Evolutionary conservation across 306 rosid genomes (phyloP).

Genomic region (Sicyos edulis): DNA sequence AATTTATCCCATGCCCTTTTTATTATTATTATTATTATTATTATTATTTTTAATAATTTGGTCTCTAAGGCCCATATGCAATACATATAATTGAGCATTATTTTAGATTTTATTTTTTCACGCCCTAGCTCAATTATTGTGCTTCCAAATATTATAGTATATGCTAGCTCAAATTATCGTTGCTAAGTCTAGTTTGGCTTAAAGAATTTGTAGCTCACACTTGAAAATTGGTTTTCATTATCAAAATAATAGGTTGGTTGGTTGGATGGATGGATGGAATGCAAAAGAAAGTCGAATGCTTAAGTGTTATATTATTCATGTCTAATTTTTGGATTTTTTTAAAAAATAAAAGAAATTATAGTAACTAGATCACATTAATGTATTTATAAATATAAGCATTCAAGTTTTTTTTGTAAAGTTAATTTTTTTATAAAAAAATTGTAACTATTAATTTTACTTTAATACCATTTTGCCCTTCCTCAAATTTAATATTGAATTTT

Average conservation of each 20-base stretch:
- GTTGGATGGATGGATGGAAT: background rate
- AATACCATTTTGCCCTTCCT: too few species aligned
- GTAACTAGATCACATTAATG: too few species aligned
- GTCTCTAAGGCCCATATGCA: background rate
- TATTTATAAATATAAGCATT: too few species aligned
- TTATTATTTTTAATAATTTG: too few species aligned
- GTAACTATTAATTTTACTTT: too few species aligned
- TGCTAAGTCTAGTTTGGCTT: background rate
- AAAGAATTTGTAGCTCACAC: background rate
- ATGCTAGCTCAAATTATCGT: background rate
- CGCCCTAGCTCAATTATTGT: constrained; percentile 14
- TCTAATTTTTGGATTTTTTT: background rate
- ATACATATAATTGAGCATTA: background rate
- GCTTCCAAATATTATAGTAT: background rate
- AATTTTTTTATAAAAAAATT: too few species aligned
- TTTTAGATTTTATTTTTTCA: background rate
- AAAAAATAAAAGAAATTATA: too few species aligned
- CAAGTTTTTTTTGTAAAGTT: too few species aligned
- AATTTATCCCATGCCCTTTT: background rate
- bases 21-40: too few species aligned
- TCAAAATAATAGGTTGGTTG: background rate
- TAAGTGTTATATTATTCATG: background rate
- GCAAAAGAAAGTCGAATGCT: background rate
- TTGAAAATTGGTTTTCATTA: background rate
- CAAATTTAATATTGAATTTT: too few species aligned